These are phyloP conservation scores for Cystofilobasidium bisporidii DNA, from an alignment of 768 basidiomycete genomes.

Conservation along the genomic window DNA sequence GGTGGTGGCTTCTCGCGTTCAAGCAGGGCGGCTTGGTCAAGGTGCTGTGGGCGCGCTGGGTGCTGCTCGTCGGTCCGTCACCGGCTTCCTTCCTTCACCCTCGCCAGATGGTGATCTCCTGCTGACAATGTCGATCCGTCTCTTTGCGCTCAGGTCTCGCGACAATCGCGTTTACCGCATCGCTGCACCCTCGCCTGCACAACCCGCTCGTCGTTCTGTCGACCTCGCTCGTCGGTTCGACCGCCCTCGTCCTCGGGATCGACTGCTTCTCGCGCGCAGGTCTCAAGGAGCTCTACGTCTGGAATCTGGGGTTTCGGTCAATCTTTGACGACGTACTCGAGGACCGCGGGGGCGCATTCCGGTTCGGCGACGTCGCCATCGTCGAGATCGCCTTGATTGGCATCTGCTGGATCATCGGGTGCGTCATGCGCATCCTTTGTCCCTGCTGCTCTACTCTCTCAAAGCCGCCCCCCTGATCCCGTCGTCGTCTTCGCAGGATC, in stretches of 20 bases:
- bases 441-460: not conserved
- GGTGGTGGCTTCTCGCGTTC: slow-evolving; percentile 78
- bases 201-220: slow-evolving; percentile 76
- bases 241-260: slow-evolving; percentile 76
- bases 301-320: slow-evolving; percentile 76
- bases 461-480: not conserved
- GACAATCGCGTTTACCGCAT: slow-evolving; percentile 68
- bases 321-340: slow-evolving; percentile 67
- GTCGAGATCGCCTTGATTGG: slow-evolving; percentile 70
- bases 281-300: slow-evolving; percentile 95
- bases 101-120: slow-evolving; percentile 10
- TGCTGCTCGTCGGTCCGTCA: slow-evolving; percentile 67
- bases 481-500: slow-evolving; percentile 51
- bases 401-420: slow-evolving; percentile 60
- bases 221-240: slow-evolving; percentile 75
- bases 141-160: slow-evolving; percentile 49
- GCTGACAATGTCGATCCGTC: not conserved
- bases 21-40: slow-evolving; percentile 69
- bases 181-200: slow-evolving; percentile 76
- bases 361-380: slow-evolving; percentile 63
- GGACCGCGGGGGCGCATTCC: slow-evolving; percentile 37
- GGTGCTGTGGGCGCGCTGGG: slow-evolving; percentile 72
- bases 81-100: slow-evolving; percentile 13
- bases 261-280: slow-evolving; percentile 88
- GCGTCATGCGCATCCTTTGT: slow-evolving; percentile 16